Base-by-base conservation (phyloP, 2,329 filamentous ascomycete species). In the Dactylellina leptospora region DNA sequence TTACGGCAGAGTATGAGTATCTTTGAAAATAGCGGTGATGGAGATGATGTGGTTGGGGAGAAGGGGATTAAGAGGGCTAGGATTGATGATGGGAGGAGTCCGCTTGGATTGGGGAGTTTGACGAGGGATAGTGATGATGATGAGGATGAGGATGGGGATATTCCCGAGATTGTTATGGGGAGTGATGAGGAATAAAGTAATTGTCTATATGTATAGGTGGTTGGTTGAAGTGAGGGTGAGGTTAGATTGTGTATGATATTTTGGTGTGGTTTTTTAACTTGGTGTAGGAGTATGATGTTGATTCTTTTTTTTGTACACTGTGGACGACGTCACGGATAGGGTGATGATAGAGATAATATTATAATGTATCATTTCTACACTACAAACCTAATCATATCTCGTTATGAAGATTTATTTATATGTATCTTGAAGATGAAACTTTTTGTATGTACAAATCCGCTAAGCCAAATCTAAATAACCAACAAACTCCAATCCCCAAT, bases 131-230 rank as follows among this genome's bases (percentile, higher is more conserved):
- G 44, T 16, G 45, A 42, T 16, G 30, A 40, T 10, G 47, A 60
- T 18, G 62, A 40, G 2, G 62, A 59, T 8, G 69, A 60, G 2
- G 36, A 40, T 22, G 62, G 22, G 18, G 66, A 72, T 13, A 73
- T 73, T n/a, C 69, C 69, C 1, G 69, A 73, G 50, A 73, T 73
- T 36, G 55, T 68, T n/a, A 73, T 73, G 69, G 69, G 55, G 40
- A 68, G 62, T 27, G 62, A 62, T 42, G 69, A 68, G 11, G 62
- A 68, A 18, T 59, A 27, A 54, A 33, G 5, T 13, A 13, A 13
- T 33, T 6, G 16, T 5, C 4, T 36, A 38, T 44, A 44, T 44
- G 16, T n/a, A 44, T 16, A n/a, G 44, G 18, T 47, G 6, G 5
- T 40, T 4, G 6, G 18, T 36, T 11, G 40, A 48, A 28, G 22